Evolutionary conservation across 768 basidiomycete genomes (phyloP).

Genomic region (Rhodosporidiobolus sp.): DNA sequence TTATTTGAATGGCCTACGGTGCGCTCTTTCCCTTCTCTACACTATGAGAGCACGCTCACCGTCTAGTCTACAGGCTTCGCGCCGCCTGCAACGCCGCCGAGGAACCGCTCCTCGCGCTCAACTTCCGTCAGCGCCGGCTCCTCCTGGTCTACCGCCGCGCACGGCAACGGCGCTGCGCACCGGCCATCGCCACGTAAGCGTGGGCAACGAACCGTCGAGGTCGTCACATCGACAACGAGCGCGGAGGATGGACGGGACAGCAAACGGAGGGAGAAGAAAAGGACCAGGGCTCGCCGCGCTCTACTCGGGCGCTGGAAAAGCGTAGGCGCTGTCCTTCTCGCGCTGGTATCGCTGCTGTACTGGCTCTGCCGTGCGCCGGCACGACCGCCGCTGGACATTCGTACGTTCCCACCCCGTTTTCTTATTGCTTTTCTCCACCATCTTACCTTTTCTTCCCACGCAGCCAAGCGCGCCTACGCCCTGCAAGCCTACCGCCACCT

Average conservation of each 20-base stretch:
- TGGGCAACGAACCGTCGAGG: too few species aligned
- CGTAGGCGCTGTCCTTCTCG: background rate
- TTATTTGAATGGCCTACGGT: background rate
- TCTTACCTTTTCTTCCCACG: too few species aligned
- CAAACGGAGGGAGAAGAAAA: background rate
- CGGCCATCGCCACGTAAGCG: background rate
- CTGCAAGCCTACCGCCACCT: conserved; percentile 10
- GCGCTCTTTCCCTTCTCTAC: background rate
- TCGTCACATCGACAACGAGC: too few species aligned
- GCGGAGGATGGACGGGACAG: background rate
- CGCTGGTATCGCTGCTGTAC: background rate
- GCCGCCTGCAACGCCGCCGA: background rate
- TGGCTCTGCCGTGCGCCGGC: background rate
- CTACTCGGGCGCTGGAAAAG: background rate
- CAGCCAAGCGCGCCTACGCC: background rate
- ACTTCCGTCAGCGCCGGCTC: background rate
- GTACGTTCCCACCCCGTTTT: background rate
- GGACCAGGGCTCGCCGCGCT: background rate
- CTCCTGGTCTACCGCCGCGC: background rate
- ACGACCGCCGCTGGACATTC: background rate
- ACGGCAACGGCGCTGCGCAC: background rate
- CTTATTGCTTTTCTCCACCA: background rate
- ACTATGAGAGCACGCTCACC: too few species aligned
- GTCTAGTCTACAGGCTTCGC: too few species aligned
- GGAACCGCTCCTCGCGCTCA: background rate